These are phyloP conservation scores for Paramecium biaurelia DNA, from an alignment of 73 alveolate species.

Conservation along the genomic window DNA sequence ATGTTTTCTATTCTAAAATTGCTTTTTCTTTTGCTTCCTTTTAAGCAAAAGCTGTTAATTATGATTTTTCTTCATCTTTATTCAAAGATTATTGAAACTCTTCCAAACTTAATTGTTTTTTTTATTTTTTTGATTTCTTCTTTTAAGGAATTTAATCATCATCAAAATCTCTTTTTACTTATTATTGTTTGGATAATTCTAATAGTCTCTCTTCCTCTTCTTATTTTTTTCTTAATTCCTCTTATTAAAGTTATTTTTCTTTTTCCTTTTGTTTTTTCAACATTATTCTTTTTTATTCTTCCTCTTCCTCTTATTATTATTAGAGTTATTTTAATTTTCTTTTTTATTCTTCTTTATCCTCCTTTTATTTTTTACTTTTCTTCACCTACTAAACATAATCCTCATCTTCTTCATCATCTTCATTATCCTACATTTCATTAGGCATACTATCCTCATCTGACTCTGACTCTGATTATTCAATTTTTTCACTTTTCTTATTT, in stretches of 20 bases:
- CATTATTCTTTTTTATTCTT: not conserved
- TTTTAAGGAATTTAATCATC: not conserved
- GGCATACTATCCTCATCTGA: not conserved
- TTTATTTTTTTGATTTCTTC: not conserved
- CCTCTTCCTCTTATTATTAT: not conserved
- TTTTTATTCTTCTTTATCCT: not conserved
- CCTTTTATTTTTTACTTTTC: not conserved
- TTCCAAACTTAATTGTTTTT: not conserved
- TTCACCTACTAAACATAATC: not conserved
- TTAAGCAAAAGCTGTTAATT: not conserved
- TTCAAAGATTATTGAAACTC: not conserved
- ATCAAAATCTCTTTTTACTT: not conserved
- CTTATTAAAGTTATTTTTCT: too few species aligned
- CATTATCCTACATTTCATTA: not conserved
- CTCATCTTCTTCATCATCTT: not conserved
- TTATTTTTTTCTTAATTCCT: not conserved
- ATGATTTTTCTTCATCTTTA: not conserved
- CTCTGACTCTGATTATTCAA: not conserved
- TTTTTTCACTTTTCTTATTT: not conserved
- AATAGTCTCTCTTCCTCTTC: not conserved
- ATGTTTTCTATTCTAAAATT: not conserved
- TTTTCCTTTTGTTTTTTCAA: not conserved
- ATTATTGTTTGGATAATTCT: not conserved
- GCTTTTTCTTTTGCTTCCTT: slow-evolving; percentile 3
- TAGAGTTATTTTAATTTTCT: not conserved